Base-by-base conservation (phyloP, 2,329 filamentous ascomycete species). In the Aspergillus sp. region DNA sequence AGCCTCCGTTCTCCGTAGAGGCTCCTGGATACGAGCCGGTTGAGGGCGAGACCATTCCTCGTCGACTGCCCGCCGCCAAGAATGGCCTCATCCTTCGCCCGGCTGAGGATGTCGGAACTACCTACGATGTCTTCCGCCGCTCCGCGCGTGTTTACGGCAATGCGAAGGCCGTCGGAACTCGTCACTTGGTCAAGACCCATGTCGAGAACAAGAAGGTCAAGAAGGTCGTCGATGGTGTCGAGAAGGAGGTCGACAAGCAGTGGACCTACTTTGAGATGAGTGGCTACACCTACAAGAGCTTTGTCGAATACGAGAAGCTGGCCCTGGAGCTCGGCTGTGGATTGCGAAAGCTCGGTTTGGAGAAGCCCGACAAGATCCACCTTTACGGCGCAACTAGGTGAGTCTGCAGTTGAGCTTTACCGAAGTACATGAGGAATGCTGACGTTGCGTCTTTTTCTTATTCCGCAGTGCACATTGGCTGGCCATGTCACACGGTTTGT, bases 211-310 rank as follows among this genome's bases (percentile, higher is more conserved):
- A 94, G 82, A 95, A 92, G 84, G 81, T 96, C 68, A 90, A 92
- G 83, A 96, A 96, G 84, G 83, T 91, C 54, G 81, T 96, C 60
- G 90, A 96, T 71, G 92, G 92, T 67, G 84, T 90, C 74, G 84
- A 92, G 76, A 82, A 84, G 65, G 86, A 93, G 79, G 86, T 95
- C 36, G 90, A 96, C 64, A 96, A 96, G 86, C 86, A 94, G 76
- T 96, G 92, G 92, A 88, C 88, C 56, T 96, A 88, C 78, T 96
- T 91, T 68, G 92, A 96, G 83, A 86, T 96, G 67, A 88, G 89
- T 63, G 81, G 82, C 52, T 96, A 90, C 81, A 82, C 84, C 48
- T 96, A 88, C 81, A 82, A 89, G 72, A 91, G 87, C 68, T 96
- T 93, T 78, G 82, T 84, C 70, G 88, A 96, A 78, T 95, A 94